Evolutionary conservation across 768 basidiomycete species (phyloP).

Genomic region (Xerocomellus chrysenteron): DNA sequence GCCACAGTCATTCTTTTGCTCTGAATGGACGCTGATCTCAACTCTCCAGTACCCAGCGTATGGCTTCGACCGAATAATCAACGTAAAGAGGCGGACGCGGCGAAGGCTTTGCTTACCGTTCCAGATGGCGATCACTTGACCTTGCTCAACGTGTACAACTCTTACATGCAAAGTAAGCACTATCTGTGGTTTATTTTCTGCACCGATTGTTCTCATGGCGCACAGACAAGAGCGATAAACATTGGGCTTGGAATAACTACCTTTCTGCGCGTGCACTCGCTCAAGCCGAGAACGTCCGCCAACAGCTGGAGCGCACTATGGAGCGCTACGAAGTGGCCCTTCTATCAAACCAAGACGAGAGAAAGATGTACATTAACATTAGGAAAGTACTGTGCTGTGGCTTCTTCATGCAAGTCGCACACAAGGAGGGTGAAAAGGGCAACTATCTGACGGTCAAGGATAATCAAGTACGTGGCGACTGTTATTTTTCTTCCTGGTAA

Average conservation of each 20-base stretch:
- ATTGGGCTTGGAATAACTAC: constrained; percentile 92
- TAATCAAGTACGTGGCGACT: constrained; percentile 62
- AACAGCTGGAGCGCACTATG: constrained; percentile 88
- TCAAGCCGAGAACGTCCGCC: constrained; percentile 92
- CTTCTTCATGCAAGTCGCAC: constrained; percentile 98
- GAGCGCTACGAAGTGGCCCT: constrained; percentile 83
- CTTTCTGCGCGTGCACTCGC: constrained; percentile 77
- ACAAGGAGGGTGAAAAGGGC: constrained; percentile 89
- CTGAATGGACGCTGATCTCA: not conserved
- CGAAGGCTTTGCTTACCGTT: constrained; percentile 83
- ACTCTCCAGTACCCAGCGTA: constrained; percentile 69
- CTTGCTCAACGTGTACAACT: constrained; percentile 92
- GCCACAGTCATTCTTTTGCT: not conserved
- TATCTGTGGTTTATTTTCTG: not conserved
- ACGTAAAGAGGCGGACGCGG: constrained; percentile 87
- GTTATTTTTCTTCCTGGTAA: not conserved
- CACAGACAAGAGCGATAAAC: constrained; percentile 70
- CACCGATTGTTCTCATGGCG: not conserved
- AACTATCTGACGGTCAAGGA: constrained; percentile 93
- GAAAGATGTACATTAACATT: constrained; percentile 70
- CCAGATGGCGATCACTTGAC: constrained; percentile 98
- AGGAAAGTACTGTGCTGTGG: constrained; percentile 85
- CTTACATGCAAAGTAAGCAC: constrained; percentile 75
- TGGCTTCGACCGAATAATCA: constrained; percentile 90
- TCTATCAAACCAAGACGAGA: constrained; percentile 64